Evolutionary conservation across 108 stramenopile species (phyloP).

Genomic region (Ochromonas danica): DNA sequence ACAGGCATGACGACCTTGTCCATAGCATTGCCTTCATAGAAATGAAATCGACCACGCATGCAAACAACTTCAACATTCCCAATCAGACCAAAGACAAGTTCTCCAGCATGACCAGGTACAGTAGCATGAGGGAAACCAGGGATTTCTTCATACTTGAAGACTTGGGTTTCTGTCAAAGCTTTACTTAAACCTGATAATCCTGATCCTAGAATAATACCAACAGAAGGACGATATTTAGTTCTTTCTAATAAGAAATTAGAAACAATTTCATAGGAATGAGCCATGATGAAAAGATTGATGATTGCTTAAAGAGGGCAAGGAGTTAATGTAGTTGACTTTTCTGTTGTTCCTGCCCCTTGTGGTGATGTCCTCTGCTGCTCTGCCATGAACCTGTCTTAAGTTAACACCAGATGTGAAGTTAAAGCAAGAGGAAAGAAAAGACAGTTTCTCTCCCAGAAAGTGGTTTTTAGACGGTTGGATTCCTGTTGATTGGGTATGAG

Average conservation of each 20-base stretch:
- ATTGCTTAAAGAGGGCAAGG: no score
- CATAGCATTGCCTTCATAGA: constrained; percentile 85
- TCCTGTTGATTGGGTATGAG: no score
- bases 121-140: constrained; percentile 76
- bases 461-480: no score
- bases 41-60: constrained; percentile 86
- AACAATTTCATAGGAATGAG: neutral
- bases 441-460: no score
- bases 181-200: constrained; percentile 73
- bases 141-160: constrained; percentile 64
- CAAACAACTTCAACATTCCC: constrained; percentile 64
- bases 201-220: constrained; percentile 85
- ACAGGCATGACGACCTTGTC: constrained; percentile 76
- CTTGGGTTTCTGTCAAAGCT: constrained; percentile 54
- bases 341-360: no score
- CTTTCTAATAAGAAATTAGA: neutral
- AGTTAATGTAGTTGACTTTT: no score
- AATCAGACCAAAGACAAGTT: constrained; percentile 74
- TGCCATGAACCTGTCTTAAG: no score
- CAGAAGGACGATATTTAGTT: constrained; percentile 19
- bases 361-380: no score
- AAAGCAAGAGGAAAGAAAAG: no score
- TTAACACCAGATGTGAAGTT: no score
- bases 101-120: constrained; percentile 79
- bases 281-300: no score